These are phyloP conservation scores for Penicillium cosmopolitanum DNA, from an alignment of 495 filamentous ascomycete genomes.

Conservation along the genomic window DNA sequence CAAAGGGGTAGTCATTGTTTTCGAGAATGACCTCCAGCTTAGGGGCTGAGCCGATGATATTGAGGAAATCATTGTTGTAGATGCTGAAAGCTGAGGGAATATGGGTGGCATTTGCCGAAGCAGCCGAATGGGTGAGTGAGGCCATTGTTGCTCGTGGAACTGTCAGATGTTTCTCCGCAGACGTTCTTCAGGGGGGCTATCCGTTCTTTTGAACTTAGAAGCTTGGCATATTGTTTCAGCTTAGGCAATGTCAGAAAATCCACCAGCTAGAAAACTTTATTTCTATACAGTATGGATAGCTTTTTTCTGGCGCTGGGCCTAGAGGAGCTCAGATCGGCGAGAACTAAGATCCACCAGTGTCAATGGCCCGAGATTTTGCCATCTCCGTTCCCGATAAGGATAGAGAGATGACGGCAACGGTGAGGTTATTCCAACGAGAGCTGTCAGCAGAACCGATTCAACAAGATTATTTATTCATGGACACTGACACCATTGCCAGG, in stretches of 20 bases:
- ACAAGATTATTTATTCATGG: too few relatives aligned
- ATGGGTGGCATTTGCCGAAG: conserved; percentile 12
- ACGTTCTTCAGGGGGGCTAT: conserved; percentile 2
- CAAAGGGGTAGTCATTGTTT: conserved; percentile 48
- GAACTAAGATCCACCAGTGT: conserved; percentile 12
- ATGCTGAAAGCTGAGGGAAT: conserved; percentile 29
- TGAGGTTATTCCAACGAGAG: too few relatives aligned
- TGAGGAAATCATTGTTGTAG: conserved; percentile 40
- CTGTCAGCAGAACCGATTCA: too few relatives aligned
- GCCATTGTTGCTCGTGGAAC: conserved; percentile 6
- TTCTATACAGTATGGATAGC: conserved; percentile 2
- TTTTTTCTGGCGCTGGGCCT: conserved; percentile 4
- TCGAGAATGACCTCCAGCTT: conserved; percentile 41
- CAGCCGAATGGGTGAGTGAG: conserved; percentile 2
- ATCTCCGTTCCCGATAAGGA: neutral
- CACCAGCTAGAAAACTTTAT: conserved; percentile 7
- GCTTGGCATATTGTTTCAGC: conserved; percentile 6
- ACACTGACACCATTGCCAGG: too few relatives aligned
- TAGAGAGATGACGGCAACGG: neutral
- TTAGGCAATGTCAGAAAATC: conserved; percentile 10
- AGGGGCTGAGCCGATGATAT: conserved; percentile 40
- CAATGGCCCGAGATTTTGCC: conserved; percentile 23
- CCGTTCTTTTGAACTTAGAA: conserved; percentile 1
- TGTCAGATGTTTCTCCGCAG: neutral
- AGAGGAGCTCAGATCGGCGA: conserved; percentile 18